Evolutionary conservation across 2,329 filamentous ascomycete species (phyloP), one percentile per base, ranked within the genome.

Genomic region (Penicillium sclerotigenum): DNA sequence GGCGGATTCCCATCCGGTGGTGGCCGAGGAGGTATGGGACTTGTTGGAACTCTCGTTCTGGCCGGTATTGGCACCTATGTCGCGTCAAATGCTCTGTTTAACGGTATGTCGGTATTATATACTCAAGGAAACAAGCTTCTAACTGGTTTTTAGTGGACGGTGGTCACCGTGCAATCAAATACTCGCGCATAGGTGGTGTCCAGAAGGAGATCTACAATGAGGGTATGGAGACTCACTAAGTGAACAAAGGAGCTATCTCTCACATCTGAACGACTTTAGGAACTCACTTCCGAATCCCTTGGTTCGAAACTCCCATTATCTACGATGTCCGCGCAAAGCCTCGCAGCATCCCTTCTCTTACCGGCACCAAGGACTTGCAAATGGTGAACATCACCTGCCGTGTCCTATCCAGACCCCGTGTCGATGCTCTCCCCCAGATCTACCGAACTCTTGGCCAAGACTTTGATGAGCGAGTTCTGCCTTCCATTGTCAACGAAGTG

Each of bases 331-430:
- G 94, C 78, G 94, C 94, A 58, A 97, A 93, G 82, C 94, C 94
- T 69, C 87, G 94, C 74, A 97, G 96, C 71, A 92, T 99, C 68
- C 89, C 94, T 65, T 97, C 94, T 64, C 85, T 99, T 65, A 99
- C 94, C 58, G 94, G 94, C 67, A 99, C 94, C 72, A 99, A 99
- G 83, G 94, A 99, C 78, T 80, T 99, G 77, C 94, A 99, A 81
- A 99, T 99, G 94, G 94, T 97, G 73, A 99, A 99, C 84, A 97
- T 99, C 74, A 99, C 93, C 72, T 99, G 94, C 79, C 93, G 94
- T 90, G 94, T 99, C 57, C 89, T 99, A 51, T 97, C 93, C 57
- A 83, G 91, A 68, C 94, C 94, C 54, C 86, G 91, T 56, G 81
- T 99, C 70, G 86, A 90, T 64, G 89, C 92, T 31, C 85, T 99